Percentiles rank a stretch among this genome's conserved stretches.
phyloP scores from a whole-genome alignment of 257 asterid genomes.

The Penstemon barbatus region DNA sequence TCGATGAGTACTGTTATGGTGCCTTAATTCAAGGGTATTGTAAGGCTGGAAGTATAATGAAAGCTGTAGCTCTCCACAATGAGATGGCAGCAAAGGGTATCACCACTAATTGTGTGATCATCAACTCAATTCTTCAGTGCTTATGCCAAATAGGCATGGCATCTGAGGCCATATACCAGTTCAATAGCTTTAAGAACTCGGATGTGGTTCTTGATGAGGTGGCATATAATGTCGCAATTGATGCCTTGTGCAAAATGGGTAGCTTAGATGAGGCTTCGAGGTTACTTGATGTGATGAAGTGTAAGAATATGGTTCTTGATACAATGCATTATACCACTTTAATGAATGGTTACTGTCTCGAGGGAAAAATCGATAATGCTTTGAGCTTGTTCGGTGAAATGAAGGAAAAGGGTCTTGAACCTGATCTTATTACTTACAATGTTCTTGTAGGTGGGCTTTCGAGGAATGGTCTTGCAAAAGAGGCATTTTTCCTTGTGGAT shows the following conservation, averaged over 20 bases:
- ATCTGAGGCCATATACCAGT: conserved; percentile 48
- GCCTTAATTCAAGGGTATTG: conserved; percentile 63
- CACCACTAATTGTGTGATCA: conserved; percentile 52
- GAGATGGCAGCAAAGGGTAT: conserved; percentile 66
- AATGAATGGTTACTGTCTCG: conserved; percentile 58
- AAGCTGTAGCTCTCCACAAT: conserved; percentile 49
- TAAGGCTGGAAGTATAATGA: conserved; percentile 48
- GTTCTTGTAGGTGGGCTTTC: conserved; percentile 71
- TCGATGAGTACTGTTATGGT: conserved; percentile 43
- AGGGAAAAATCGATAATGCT: conserved; percentile 56
- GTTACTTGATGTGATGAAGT: conserved; percentile 71
- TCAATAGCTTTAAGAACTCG: conserved; percentile 39
- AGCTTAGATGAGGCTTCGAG: conserved; percentile 55
- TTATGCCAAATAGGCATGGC: conserved; percentile 62
- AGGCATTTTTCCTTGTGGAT: conserved; percentile 46
- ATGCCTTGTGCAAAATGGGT: conserved; percentile 66
- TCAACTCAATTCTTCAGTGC: conserved; percentile 67
- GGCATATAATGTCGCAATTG: conserved; percentile 59
- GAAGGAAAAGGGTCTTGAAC: conserved; percentile 48
- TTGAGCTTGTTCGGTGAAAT: conserved; percentile 53
- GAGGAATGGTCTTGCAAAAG: conserved; percentile 43
- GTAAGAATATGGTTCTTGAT: conserved; percentile 55
- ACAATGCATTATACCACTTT: conserved; percentile 72
- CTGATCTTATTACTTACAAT: conserved; percentile 60
- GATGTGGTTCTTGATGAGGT: conserved; percentile 66